Evolutionary conservation across 495 filamentous ascomycete species (phyloP), one percentile per base, ranked within the genome.

Genomic region (Annulohypoxylon bovei): DNA sequence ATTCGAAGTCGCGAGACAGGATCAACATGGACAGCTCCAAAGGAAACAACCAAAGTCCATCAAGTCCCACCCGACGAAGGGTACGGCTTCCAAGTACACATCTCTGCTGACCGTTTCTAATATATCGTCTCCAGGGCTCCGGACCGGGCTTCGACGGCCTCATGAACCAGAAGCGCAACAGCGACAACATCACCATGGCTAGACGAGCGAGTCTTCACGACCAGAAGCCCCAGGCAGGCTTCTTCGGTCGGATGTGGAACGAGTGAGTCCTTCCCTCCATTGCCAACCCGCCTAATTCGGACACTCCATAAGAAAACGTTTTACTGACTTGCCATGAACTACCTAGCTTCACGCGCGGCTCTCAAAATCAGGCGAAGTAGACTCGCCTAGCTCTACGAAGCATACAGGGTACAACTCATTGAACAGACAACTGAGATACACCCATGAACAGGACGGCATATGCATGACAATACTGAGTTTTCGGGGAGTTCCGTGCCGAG

Each of bases 201-300:
- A 74, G 82, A 35, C 81, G 82, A 3, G 77, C 81, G 71, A 83
- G 80, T 65, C 68, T 84, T 23, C 76, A 72, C 61, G 82, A 84
- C 52, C 82, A 84, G 77, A 80, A 78, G 55, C 80, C 80, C 11
- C 39, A 64, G 22, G 7, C 75, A 7, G 82, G 82, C 42, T 79
- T 83, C 68, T 71, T 84, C 53, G 81, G 80, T 11, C 68, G 76
- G 70, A 82, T 83, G 81, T 84, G 82, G 82, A 72, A 81, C 50
- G 81, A 78, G 82, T 84, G 56, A 30, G 77, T 67, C 32, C 6
- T 35, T 47, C 9, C 16, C 12, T 16, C 18, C 35, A 22, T 42
- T 18, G 4, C n/a, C n/a, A 1, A 42, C n/a, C 20, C 1, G 4
- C 7, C 32, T 4, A 7, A 3, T 40, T 5, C n/a, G n/a, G n/a